Evolutionary conservation across 306 rosid genomes (phyloP), one percentile per base, ranked within the genome.

Genomic region (Prunus mongolica): DNA sequence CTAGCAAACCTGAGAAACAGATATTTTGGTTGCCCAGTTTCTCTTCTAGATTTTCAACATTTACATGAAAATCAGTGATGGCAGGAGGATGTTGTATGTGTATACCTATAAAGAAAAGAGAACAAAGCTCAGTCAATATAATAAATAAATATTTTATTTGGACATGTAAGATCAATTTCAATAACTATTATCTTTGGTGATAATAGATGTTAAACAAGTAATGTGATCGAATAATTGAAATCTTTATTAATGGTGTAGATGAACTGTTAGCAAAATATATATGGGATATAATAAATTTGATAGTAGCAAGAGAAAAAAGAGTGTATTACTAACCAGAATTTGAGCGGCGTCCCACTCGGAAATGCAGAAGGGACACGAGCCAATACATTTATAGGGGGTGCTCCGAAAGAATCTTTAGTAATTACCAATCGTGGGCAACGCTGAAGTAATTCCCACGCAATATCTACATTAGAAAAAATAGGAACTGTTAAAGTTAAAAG

Each of bases 341-440:
- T 71, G 75, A 71, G 50, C 25, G 2, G 4, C 3, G 5, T n/a
- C 12, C 65, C 50, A 12, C 65, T 71, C 2, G 18, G 49, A 15
- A 71, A 52, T 52, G 20, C 47, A 10, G 30, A 71, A 57, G 55
- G 55, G 1, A 1, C n/a, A 0, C n/a, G 20, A 12, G 68, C 30
- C 67, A 73, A 7, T 73, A 3, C 7, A 5, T 0, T 2, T 3
- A 56, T 6, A 22, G 76, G 76, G 11, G 20, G 4, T 5, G 0
- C 0, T 3, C 52, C 76, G 2, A 0, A 0, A 0, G 0, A 1
- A 38, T 10, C 9, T 12, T 0, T 4, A 24, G 57, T 0, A 14
- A 25, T 60, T 5, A 44, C 45, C 57, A 73, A 41, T 3, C 28
- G 0, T 16, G 77, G 77, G 19, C 7, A 24, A 22, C 16, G 7